phyloP scores from a whole-genome alignment of 2,329 filamentous ascomycete species.

The Stagonosporopsis cucurbitacearum region DNA sequence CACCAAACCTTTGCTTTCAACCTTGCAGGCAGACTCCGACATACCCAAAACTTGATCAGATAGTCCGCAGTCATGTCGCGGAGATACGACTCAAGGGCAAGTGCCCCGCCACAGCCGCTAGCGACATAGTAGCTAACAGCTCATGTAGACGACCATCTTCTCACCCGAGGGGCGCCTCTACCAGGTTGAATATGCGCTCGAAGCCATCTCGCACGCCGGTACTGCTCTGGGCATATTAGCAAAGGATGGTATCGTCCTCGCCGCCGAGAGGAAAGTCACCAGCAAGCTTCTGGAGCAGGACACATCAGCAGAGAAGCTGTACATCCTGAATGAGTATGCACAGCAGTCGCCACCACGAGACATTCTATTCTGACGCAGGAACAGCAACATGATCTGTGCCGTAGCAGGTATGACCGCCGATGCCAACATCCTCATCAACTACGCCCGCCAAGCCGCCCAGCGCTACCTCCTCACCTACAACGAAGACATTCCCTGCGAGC shows the following conservation, averaged over 20 bases:
- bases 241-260: constrained; percentile 97
- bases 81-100: constrained; percentile 95
- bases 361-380: constrained; percentile 12
- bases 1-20: constrained; percentile 22
- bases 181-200: constrained; percentile 98
- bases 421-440: constrained; percentile 99
- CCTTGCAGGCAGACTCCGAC: constrained; percentile 10
- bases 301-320: constrained; percentile 99
- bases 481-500: constrained; percentile 99
- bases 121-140: constrained; percentile 29
- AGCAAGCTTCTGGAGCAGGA: constrained; percentile 99
- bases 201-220: constrained; percentile 97
- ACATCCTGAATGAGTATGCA: constrained; percentile 94
- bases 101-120: constrained; percentile 43
- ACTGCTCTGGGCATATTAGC: constrained; percentile 96
- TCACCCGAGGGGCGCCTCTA: constrained; percentile 98
- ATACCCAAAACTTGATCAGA: constrained; percentile 2
- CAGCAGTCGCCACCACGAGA: neutral
- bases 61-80: constrained; percentile 74
- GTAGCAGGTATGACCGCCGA: constrained; percentile 99
- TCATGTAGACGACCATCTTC: constrained; percentile 92
- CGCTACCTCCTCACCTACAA: constrained; percentile 98
- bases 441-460: constrained; percentile 95
- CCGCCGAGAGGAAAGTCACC: constrained; percentile 97
- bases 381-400: constrained; percentile 99